Evolutionary conservation across 257 asterid genomes (phyloP).

Genomic region (Cinchona pubescens): DNA sequence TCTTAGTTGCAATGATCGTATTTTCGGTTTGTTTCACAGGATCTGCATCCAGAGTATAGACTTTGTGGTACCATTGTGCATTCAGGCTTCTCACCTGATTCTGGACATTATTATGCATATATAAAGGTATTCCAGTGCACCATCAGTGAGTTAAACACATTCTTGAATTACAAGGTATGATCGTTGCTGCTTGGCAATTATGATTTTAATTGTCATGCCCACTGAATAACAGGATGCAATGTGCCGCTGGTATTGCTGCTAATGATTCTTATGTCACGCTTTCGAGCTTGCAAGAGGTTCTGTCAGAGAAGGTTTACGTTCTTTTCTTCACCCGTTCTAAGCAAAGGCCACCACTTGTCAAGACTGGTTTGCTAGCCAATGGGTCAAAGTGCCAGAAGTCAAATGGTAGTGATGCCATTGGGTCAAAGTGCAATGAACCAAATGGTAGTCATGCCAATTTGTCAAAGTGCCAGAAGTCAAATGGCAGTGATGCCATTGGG

Average conservation of each 20-base stretch:
- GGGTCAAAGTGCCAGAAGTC: slow-evolving; percentile 55
- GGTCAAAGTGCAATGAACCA: slow-evolving; percentile 49
- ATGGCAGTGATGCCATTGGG: not conserved
- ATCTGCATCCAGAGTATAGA: slow-evolving; percentile 74
- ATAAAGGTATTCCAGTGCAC: slow-evolving; percentile 60
- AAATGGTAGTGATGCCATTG: slow-evolving; percentile 55
- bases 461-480: not conserved
- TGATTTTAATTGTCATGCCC: slow-evolving; percentile 21
- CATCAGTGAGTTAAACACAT: slow-evolving; percentile 10
- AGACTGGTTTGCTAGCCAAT: slow-evolving; percentile 46
- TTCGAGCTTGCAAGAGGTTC: slow-evolving; percentile 74
- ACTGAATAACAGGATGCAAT: slow-evolving; percentile 62
- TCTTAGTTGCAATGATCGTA: not conserved
- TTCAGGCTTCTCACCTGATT: slow-evolving; percentile 93
- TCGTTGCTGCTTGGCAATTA: not conserved
- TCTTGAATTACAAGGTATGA: slow-evolving; percentile 2
- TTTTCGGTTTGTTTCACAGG: slow-evolving; percentile 50
- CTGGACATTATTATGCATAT: slow-evolving; percentile 98
- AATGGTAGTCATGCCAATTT: slow-evolving; percentile 32
- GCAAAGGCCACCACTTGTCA: slow-evolving; percentile 60
- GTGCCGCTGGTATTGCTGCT: slow-evolving; percentile 96
- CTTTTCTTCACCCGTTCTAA: slow-evolving; percentile 88
- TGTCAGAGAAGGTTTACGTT: slow-evolving; percentile 87
- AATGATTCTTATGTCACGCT: slow-evolving; percentile 76
- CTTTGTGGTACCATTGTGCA: slow-evolving; percentile 96